Evolutionary conservation across 1,139 yeast species (phyloP), one percentile per base, ranked within the genome.

Genomic region (Nakaseomyces glabratus): DNA sequence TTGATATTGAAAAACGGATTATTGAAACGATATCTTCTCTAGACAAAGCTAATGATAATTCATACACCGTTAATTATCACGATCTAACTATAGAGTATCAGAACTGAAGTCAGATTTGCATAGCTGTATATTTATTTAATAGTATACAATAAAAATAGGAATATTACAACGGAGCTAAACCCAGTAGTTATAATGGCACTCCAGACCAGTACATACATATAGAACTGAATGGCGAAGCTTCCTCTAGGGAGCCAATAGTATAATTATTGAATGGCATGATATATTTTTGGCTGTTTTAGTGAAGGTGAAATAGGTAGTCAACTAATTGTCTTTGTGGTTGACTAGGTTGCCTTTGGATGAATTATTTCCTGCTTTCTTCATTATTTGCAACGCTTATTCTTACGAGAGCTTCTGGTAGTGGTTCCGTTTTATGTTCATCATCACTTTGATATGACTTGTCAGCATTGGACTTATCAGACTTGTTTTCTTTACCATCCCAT

Each of bases 381-480:
- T 53, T 55, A 8, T 44, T 48, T 18, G 52, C 51, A 17, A 77
- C 59, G 37, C 71, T 65, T 22, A 82, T 69, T 34, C 94, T 63
- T 4, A 84, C 85, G 43, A 84, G 61, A 0, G 85, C 69, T 50
- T 82, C 84, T 11, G 80, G 76, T 20, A 71, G 58, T 2, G 75
- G 75, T 3, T 64, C 57, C 76, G 21, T 60, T 59, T 17, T 34
- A 6, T 30, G 35, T 6, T 34, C 35, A 15, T 36, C 36, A 5
- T 32, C 35, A 13, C 32, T 34, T 11, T 20, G 31, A n/a, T n/a
- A n/a, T n/a, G n/a, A n/a, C 13, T 33, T 28, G 7, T 25, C 12
- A 14, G 24, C 24, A 6, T 33, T 24, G 17, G 26, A 20, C 4
- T 26, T 15, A 6, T 3, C 12, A 23, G 23, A 16, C 14, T 25